Evolutionary conservation across 2,329 filamentous ascomycete species (phyloP), one percentile per base, ranked within the genome.

Genomic region (Rhynchosporium agropyri): DNA sequence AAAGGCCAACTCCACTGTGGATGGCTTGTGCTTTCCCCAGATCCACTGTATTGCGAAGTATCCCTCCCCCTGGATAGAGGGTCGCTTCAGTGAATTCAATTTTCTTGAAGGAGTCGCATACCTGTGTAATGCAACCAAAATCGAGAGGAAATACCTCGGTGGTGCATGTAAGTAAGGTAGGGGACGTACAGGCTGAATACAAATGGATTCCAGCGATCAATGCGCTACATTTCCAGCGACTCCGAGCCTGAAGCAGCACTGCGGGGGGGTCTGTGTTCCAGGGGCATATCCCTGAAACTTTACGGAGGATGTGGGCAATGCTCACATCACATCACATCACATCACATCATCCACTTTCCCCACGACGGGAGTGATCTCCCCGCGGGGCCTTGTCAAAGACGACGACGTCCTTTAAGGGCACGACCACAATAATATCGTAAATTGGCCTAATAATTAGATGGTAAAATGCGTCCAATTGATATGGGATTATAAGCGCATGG

Each of bases 11-110:
- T 54, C 51, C 51, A 54, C 51, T 54, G 51, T 42, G 40, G 28
- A 54, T 54, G 51, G 51, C 40, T 33, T 54, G 51, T 54, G 51
- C 51, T 54, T 40, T 38, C 51, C 33, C 36, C 51, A 42, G 51
- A 13, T 42, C 51, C 51, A 54, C 51, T 54, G 3, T 26, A 54
- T 40, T 54, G 36, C 51, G 29, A 54, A 54, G 28, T 20, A 12
- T 29, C 8, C 29, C n/a, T 31, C 20, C 38, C 20, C 20, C 20
- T 20, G 20, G 20, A 20, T 7, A 9, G 50, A 53, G 50, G 50
- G 31, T 31, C 31, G 38, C 12, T 26, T 33, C 6, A 38, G 50
- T 15, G 31, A 3, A 13, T 9, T 26, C 15, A 13, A 38, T 38
- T 26, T 26, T 53, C 3, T 48, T 2, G 28, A 31, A 29, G 49